Percentiles rank a stretch among this genome's conserved stretches.
These are phyloP conservation scores for Aspergillus uvarum DNA, from an alignment of 2,329 filamentous ascomycete genomes.

Conservation along the genomic window DNA sequence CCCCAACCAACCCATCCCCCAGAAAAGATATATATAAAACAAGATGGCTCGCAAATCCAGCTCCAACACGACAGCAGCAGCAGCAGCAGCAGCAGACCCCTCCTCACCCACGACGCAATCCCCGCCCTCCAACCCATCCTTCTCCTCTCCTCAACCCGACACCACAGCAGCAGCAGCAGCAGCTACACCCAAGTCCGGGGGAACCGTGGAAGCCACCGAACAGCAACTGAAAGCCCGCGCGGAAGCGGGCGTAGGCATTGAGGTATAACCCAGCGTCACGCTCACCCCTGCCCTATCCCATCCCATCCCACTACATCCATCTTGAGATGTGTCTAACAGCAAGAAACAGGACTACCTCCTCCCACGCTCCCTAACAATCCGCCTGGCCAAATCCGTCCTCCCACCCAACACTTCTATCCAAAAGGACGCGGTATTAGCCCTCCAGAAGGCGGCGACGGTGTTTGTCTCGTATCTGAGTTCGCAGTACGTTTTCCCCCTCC, in stretches of 20 bases:
- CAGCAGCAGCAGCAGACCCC: slow-evolving; percentile 13
- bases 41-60: slow-evolving; percentile 40
- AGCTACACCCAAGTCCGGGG: neutral
- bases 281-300: neutral
- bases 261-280: slow-evolving; percentile 31
- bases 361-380: slow-evolving; percentile 61
- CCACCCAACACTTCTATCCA: slow-evolving; percentile 65
- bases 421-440: slow-evolving; percentile 63
- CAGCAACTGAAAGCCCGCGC: slow-evolving; percentile 41
- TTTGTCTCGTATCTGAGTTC: slow-evolving; percentile 65
- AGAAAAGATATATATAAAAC: slow-evolving; percentile 1
- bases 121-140: slow-evolving; percentile 9
- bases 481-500: slow-evolving; percentile 43
- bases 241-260: slow-evolving; percentile 41
- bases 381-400: slow-evolving; percentile 63
- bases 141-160: neutral
- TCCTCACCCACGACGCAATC: slow-evolving; percentile 6
- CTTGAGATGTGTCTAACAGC: no score
- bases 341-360: slow-evolving; percentile 59
- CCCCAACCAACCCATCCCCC: neutral
- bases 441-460: slow-evolving; percentile 65
- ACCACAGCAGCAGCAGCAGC: slow-evolving; percentile 10
- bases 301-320: neutral
- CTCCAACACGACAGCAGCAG: slow-evolving; percentile 16
- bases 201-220: slow-evolving; percentile 36